Base-by-base conservation (phyloP, 1,284 basidiomycete genomes). In the Marasmius tenuissimus region DNA sequence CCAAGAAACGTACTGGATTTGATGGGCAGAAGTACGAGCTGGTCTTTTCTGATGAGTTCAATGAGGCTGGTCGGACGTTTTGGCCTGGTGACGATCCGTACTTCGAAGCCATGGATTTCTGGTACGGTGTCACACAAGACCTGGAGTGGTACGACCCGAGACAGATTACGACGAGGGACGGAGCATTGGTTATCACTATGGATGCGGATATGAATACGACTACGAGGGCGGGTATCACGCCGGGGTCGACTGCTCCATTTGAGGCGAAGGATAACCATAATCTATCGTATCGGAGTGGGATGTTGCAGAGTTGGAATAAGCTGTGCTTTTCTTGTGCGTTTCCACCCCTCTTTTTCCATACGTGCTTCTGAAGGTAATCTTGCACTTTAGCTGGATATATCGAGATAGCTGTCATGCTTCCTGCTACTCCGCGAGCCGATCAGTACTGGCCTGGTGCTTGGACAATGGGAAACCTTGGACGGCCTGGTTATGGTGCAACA, bases 381-480 rank as follows among this genome's bases (percentile, higher is more conserved):
- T 35, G 33, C 34, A 35, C 50, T 33, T 27, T 16, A 51, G 52
- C 34, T 38, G 52, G 52, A 37, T 54, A 54, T 18, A 54, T 54
- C 6, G 52, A 54, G 34, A 35, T 54, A 35, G 33, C 52, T 5
- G 34, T 54, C 3, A 54, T 37, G 16, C 52, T 54, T 4, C 75
- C 79, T 1, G 72, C 73, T 7, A 80, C 80, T 0, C 81, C 81
- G 0, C 73, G 75, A 6, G 70, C 78, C 64, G 71, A 76, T 52
- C 70, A 77, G n/a, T 38, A 38, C 38, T 87, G 85, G 85, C 85
- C 85, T 57, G 85, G 82, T 54, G 80, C 78, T n/a, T 96, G 94
- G 94, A 93, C 91, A 6, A 93, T 97, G 91, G 94, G 94, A 3
- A 97, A 97, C 69, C 82, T 97, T 2, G 94, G 89, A 1, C 78